Conservation (phyloP, 2,329 filamentous ascomycete genomes). For the Aspergillus puulaauensis region DNA sequence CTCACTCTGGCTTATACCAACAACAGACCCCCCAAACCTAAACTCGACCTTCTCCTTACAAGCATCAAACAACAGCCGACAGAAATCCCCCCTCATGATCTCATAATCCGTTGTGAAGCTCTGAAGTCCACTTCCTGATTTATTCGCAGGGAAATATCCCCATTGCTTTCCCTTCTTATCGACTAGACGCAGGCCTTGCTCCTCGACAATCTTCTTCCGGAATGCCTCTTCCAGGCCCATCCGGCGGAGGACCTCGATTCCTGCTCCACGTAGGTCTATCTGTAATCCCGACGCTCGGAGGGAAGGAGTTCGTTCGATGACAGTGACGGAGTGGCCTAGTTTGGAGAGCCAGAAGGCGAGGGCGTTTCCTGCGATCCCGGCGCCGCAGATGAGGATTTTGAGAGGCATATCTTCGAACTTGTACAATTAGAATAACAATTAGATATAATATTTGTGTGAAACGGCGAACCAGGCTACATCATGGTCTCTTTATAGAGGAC, state of each 20-base stretch:
- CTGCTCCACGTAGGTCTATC: conserved; percentile 46
- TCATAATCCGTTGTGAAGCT: conserved; percentile 52
- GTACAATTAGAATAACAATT: no score
- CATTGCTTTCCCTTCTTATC: conserved; percentile 38
- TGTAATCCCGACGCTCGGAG: not conserved
- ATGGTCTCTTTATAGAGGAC: no score
- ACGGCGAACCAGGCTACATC: no score
- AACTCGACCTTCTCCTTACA: conserved; percentile 26
- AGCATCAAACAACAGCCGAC: conserved; percentile 42
- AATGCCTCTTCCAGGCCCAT: conserved; percentile 53
- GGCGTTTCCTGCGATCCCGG: conserved; percentile 1
- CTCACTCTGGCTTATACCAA: conserved; percentile 22
- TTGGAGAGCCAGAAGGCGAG: not conserved
- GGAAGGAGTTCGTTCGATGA: not conserved
- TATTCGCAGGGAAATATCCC: conserved; percentile 45
- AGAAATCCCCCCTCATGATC: conserved; percentile 57
- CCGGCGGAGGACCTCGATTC: conserved; percentile 51
- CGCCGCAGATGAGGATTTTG: conserved; percentile 6
- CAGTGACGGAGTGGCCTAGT: not conserved
- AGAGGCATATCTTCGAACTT: not conserved
- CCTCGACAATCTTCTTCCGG: conserved; percentile 41
- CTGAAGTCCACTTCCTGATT: conserved; percentile 34
- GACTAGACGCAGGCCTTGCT: conserved; percentile 51
- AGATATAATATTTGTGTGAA: no score
- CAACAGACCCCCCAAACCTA: conserved; percentile 32